Conservation (phyloP, 176 grass and related monocot species). For the Poa annua region DNA sequence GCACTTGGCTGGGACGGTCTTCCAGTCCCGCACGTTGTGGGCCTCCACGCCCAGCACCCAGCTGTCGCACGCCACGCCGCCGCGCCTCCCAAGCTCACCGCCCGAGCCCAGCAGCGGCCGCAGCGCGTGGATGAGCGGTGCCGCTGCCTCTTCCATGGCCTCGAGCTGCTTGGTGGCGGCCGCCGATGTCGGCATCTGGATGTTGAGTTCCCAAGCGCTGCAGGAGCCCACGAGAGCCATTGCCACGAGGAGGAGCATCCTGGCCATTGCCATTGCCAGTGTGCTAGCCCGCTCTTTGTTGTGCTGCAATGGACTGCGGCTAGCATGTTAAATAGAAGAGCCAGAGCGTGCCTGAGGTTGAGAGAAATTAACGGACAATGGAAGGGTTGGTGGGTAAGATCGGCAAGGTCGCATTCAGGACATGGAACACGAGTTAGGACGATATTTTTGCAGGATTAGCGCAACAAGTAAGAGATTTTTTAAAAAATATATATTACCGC, state of each 20-base stretch:
- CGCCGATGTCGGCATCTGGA: slow-evolving; percentile 22
- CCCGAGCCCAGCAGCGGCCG: slow-evolving; percentile 30
- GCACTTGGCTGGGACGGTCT: slow-evolving; percentile 45
- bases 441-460: not conserved
- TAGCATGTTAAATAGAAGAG: not conserved
- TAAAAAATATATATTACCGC: too few relatives aligned
- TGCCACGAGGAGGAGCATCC: not conserved
- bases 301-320: not conserved
- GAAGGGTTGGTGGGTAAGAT: not conserved
- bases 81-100: slow-evolving; percentile 1
- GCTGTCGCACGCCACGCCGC: slow-evolving; percentile 48
- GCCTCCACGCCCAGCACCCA: slow-evolving; percentile 60
- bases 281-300: not conserved
- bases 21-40: slow-evolving; percentile 53
- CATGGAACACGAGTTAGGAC: not conserved
- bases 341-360: not conserved
- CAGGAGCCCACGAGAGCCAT: slow-evolving; percentile 9
- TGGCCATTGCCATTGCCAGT: slow-evolving; percentile 26
- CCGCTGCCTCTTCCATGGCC: not conserved
- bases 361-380: not conserved
- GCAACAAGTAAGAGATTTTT: too few relatives aligned
- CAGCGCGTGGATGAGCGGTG: slow-evolving; percentile 44
- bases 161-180: not conserved
- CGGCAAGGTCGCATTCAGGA: not conserved
- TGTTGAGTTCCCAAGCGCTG: slow-evolving; percentile 6